Percentiles rank a stretch among this genome's conserved stretches.
These are phyloP conservation scores for Galerina marginata DNA, from an alignment of 768 basidiomycete species.

Conservation along the genomic window DNA sequence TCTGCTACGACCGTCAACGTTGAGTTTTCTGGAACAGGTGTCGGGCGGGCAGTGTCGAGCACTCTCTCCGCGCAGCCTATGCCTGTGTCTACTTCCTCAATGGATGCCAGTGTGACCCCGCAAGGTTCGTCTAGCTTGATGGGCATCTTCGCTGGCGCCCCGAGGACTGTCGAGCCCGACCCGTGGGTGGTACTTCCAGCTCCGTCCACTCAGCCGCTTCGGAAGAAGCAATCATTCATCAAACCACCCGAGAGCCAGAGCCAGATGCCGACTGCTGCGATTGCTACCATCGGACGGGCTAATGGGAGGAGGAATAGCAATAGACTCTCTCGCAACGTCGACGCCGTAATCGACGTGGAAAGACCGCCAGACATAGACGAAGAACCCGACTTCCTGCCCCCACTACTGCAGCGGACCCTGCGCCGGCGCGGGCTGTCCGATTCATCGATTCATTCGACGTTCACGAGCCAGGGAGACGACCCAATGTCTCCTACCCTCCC, in stretches of 20 bases:
- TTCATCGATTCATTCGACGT: slow-evolving; percentile 90
- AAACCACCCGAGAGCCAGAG: slow-evolving; percentile 18
- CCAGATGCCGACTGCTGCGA: slow-evolving; percentile 6
- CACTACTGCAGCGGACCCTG: slow-evolving; percentile 71
- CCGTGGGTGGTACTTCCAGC: slow-evolving; percentile 76
- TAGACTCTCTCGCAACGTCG: slow-evolving; percentile 68
- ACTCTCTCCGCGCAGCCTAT: slow-evolving; percentile 34
- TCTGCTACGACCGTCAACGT: slow-evolving; percentile 94
- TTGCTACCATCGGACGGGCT: slow-evolving; percentile 31
- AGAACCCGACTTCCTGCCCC: slow-evolving; percentile 48
- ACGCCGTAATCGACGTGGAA: slow-evolving; percentile 75
- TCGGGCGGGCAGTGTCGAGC: slow-evolving; percentile 46
- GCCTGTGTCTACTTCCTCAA: slow-evolving; percentile 11
- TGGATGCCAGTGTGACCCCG: slow-evolving; percentile 9
- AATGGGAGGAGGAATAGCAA: slow-evolving; percentile 26
- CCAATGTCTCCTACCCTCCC: slow-evolving; percentile 16
- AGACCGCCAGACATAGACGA: slow-evolving; percentile 34
- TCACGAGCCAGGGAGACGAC: slow-evolving; percentile 59
- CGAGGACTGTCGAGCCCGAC: slow-evolving; percentile 54
- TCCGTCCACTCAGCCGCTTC: slow-evolving; percentile 30
- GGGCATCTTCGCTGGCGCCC: slow-evolving; percentile 94
- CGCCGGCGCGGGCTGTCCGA: slow-evolving; percentile 86
- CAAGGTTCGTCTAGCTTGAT: slow-evolving; percentile 51
- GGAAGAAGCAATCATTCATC: slow-evolving; percentile 34
- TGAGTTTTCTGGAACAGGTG: slow-evolving; percentile 82